phyloP scores from a whole-genome alignment of 2,329 filamentous ascomycete species.

The Aspergillus eucalypticola region DNA sequence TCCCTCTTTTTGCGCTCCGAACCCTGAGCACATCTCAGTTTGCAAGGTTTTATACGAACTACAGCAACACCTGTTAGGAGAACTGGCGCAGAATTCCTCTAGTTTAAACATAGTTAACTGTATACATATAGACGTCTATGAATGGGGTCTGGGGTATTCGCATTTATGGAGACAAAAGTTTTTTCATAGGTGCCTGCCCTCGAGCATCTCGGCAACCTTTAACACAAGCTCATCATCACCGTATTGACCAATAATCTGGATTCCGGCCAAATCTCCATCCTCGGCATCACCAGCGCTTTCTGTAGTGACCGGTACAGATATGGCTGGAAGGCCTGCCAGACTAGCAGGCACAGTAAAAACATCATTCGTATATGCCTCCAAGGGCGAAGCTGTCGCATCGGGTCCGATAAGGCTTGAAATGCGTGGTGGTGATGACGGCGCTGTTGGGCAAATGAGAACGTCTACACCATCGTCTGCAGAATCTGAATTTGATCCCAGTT shows the following conservation, averaged over 20 bases:
- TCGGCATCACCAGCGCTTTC: constrained; percentile 14
- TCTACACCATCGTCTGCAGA: constrained; percentile 59
- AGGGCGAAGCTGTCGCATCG: constrained; percentile 38
- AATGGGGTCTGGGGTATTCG: neutral
- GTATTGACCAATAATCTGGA: constrained; percentile 52
- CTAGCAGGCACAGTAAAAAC: constrained; percentile 95
- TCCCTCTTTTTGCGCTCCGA: neutral
- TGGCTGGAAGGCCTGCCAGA: constrained; percentile 82
- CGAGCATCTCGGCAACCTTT: constrained; percentile 39
- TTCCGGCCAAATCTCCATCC: constrained; percentile 35
- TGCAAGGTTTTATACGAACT: neutral
- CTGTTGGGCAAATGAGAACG: constrained; percentile 82
- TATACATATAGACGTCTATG: neutral
- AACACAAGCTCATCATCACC: constrained; percentile 48
- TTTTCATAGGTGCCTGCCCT: constrained; percentile 23
- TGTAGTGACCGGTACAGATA: constrained; percentile 71
- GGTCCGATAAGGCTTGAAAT: constrained; percentile 56
- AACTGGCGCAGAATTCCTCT: neutral
- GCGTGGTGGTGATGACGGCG: constrained; percentile 71
- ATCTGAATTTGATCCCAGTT: constrained; percentile 7
- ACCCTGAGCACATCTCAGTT: neutral
- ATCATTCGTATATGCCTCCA: constrained; percentile 89
- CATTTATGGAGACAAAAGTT: neutral
- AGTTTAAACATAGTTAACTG: neutral
- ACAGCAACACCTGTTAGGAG: neutral